Percentiles rank a stretch among this genome's conserved stretches.
Conservation (phyloP, 768 basidiomycete genomes). For the Agrocybe chaxingu region DNA sequence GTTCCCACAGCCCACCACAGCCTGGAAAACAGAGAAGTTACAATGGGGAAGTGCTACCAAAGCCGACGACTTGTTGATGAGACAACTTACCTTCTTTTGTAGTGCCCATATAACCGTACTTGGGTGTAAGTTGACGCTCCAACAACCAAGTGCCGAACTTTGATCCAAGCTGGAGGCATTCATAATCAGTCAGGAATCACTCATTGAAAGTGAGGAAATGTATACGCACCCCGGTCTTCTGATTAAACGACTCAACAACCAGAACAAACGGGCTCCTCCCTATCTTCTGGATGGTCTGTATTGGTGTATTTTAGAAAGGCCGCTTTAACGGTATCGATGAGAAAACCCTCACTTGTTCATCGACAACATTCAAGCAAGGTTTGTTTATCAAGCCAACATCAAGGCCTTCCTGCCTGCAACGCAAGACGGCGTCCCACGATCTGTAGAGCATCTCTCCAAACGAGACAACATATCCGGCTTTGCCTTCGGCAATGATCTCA, state of each 20-base stretch:
- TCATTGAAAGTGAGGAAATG: neutral
- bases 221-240: constrained; percentile 73
- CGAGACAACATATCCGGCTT: constrained; percentile 77
- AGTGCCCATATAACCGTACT: constrained; percentile 78
- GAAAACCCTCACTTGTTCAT: constrained; percentile 56
- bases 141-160: constrained; percentile 86
- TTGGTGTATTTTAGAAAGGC: neutral
- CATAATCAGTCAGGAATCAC: constrained; percentile 1
- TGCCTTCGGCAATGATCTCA: constrained; percentile 76
- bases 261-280: constrained; percentile 77
- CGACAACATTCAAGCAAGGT: constrained; percentile 76
- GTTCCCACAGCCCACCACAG: constrained; percentile 73
- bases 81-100: constrained; percentile 58
- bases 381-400: constrained; percentile 89
- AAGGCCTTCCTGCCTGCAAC: constrained; percentile 66
- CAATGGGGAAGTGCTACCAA: constrained; percentile 7
- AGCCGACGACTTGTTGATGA: neutral
- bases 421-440: constrained; percentile 77
- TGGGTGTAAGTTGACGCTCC: constrained; percentile 77
- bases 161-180: constrained; percentile 55
- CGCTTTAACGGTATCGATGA: neutral
- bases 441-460: constrained; percentile 89
- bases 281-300: constrained; percentile 61
- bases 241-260: constrained; percentile 82
- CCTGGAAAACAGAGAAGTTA: constrained; percentile 26